Evolutionary conservation across 2,329 filamentous ascomycete species (phyloP), one percentile per base, ranked within the genome.

Genomic region (Plectosphaerella sp.): DNA sequence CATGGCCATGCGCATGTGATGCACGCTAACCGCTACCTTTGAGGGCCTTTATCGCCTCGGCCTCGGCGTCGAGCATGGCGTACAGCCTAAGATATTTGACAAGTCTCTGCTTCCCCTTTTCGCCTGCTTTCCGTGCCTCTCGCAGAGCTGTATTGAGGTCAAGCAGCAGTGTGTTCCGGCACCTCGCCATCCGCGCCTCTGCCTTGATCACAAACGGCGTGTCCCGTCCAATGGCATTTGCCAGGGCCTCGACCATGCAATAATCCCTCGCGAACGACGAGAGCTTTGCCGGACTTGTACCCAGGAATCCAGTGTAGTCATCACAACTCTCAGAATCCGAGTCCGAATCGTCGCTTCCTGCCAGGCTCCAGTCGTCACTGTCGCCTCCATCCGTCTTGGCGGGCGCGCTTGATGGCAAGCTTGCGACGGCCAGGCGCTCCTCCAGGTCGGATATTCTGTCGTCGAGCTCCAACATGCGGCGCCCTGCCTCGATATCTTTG

Each of bases 381-480:
- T 33, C 28, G 28, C 28, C 22, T 3, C 73, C 71, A 22, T 69
- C 67, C 42, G 60, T 63, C 9, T 63, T 68, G 51, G 10, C 62
- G 51, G 48, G 54, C 54, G 39, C 59, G 60, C 41, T 62, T 3
- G 8, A 59, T 54, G 64, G 64, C 35, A 64, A 22, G 49, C 69
- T 71, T 18, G 68, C 77, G 22, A 90, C 72, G 45, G 83, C 78
- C 24, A 92, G 67, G 35, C 75, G 73, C 41, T 77, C 78, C 64
- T 92, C 89, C 45, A 92, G 65, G 50, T 80, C 78, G 6, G 74
- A 72, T 37, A 91, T 62, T 51, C 84, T 66, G 55, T 84, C 82
- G 50, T 87, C 82, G 16, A 88, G 69, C 64, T 91, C 88, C 25
- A 92, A 64, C 72, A 92, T 76, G 59, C 75, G 75, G 55, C 83